A percentile compares a stretch with the other conserved stretches of the same genome.
These are phyloP conservation scores for Fusarium sp. DNA, from an alignment of 2,329 filamentous ascomycete genomes.

Conservation along the genomic window DNA sequence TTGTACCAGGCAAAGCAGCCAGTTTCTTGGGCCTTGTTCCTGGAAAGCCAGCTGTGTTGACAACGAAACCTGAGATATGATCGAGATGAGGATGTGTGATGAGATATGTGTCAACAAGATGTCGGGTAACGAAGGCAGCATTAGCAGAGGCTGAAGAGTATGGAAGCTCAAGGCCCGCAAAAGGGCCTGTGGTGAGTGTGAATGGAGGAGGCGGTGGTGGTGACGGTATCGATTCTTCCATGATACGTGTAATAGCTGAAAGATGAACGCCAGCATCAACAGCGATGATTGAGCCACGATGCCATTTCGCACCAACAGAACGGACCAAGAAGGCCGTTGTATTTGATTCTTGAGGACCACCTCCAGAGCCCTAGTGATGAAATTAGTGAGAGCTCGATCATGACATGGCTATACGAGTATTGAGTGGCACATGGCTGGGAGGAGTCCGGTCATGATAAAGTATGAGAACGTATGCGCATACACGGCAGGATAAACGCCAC, in stretches of 20 bases:
- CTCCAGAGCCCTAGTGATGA: conserved; percentile 78
- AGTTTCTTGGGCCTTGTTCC: conserved; percentile 86
- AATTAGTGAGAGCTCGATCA: conserved; percentile 26
- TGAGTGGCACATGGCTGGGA: conserved; percentile 20
- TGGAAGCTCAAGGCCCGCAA: conserved; percentile 80
- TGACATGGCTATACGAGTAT: background rate
- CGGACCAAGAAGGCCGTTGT: conserved; percentile 91
- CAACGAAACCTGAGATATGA: conserved; percentile 89
- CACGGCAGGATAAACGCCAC: conserved; percentile 18
- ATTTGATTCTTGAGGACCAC: conserved; percentile 90
- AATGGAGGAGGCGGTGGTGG: conserved; percentile 57
- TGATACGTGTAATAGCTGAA: conserved; percentile 82
- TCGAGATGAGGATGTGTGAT: conserved; percentile 98
- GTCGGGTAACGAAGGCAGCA: conserved; percentile 80
- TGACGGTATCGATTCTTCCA: conserved; percentile 67
- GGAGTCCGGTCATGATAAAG: background rate
- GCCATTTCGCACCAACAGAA: conserved; percentile 82
- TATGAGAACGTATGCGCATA: background rate
- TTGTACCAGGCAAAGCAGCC: conserved; percentile 88
- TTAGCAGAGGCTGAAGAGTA: conserved; percentile 77
- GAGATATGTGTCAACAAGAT: conserved; percentile 86
- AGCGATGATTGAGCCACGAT: conserved; percentile 84
- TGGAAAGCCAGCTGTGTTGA: conserved; percentile 90
- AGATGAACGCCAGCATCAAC: conserved; percentile 94
- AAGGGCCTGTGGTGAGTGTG: conserved; percentile 76